These are phyloP conservation scores for Scheffersomyces stambukii DNA, from an alignment of 1,139 yeast species.

Conservation along the genomic window DNA sequence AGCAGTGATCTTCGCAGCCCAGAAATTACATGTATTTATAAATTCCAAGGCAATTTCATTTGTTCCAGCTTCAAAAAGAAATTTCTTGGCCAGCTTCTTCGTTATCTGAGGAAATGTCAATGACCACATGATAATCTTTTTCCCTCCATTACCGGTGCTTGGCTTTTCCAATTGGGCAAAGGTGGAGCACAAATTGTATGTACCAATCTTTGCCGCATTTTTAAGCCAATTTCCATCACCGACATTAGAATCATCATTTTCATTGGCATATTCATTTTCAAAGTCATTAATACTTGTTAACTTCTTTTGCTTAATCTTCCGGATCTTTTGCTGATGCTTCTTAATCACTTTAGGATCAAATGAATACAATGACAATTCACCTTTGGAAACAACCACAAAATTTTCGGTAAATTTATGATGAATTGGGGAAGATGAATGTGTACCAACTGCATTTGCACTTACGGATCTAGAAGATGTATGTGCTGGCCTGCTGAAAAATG, in stretches of 20 bases:
- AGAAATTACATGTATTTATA: conserved; percentile 76
- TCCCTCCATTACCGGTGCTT: conserved; percentile 21
- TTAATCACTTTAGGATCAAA: conserved; percentile 46
- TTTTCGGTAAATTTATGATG: conserved; percentile 39
- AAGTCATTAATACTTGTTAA: too few species aligned
- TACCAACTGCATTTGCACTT: conserved; percentile 1
- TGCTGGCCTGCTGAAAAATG: conserved; percentile 17
- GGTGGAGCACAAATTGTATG: conserved; percentile 47
- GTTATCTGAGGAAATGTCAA: conserved; percentile 37
- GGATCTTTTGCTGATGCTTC: conserved; percentile 36
- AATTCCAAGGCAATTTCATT: conserved; percentile 66
- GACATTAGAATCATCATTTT: conserved; percentile 19
- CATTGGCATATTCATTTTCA: conserved; percentile 19
- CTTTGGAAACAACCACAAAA: conserved; percentile 56
- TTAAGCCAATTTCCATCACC: conserved; percentile 73
- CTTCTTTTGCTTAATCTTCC: conserved; percentile 23
- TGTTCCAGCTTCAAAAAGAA: conserved; percentile 59
- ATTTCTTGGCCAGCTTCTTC: conserved; percentile 32
- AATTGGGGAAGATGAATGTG: conserved; percentile 8
- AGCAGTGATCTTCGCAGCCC: conserved; percentile 85
- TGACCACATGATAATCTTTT: conserved; percentile 31
- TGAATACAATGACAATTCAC: conserved; percentile 51
- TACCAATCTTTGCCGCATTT: conserved; percentile 47
- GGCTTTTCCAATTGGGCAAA: conserved; percentile 39
- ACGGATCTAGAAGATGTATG: conserved; percentile 5